These are phyloP conservation scores for Phaeosphaeria sp. DNA, from an alignment of 2,329 filamentous ascomycete species.

Conservation along the genomic window DNA sequence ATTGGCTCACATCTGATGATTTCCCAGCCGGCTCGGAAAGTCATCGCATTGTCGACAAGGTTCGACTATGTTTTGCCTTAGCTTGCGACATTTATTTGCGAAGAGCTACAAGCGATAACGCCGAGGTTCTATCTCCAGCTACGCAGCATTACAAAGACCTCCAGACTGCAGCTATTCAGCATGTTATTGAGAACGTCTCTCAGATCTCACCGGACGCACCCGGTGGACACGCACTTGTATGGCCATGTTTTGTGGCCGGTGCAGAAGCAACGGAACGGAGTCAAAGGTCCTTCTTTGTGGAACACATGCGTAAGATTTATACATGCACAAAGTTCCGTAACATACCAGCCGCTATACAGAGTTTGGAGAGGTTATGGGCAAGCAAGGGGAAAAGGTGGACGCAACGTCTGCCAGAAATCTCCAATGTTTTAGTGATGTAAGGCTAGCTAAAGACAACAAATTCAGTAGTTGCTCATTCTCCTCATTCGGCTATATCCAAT, in stretches of 20 bases:
- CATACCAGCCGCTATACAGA: constrained; percentile 20
- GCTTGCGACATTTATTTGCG: constrained; percentile 21
- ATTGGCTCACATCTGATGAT: constrained; percentile 16
- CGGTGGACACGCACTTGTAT: constrained; percentile 25
- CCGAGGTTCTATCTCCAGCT: background rate
- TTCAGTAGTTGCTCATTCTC: too few species aligned
- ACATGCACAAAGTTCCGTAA: constrained; percentile 22
- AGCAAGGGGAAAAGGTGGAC: constrained; percentile 14
- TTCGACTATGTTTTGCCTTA: constrained; percentile 19
- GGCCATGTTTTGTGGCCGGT: constrained; percentile 28
- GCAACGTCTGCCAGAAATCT: constrained; percentile 11
- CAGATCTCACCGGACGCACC: constrained; percentile 12
- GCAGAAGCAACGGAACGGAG: constrained; percentile 16
- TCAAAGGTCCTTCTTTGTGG: constrained; percentile 20
- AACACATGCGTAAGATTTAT: constrained; percentile 22
- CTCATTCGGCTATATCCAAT: constrained; percentile 3
- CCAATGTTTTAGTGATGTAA: constrained; percentile 26
- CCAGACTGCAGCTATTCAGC: constrained; percentile 9
- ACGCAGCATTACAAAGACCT: background rate
- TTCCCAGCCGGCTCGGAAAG: constrained; percentile 12
- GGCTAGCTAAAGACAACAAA: background rate
- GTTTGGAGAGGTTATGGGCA: constrained; percentile 20
- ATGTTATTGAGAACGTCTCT: constrained; percentile 14
- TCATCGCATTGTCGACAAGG: constrained; percentile 12
- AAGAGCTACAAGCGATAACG: constrained; percentile 11